Evolutionary conservation across 257 asterid genomes (phyloP), one percentile per base, ranked within the genome.

Genomic region (Schizonepeta tenuifolia): DNA sequence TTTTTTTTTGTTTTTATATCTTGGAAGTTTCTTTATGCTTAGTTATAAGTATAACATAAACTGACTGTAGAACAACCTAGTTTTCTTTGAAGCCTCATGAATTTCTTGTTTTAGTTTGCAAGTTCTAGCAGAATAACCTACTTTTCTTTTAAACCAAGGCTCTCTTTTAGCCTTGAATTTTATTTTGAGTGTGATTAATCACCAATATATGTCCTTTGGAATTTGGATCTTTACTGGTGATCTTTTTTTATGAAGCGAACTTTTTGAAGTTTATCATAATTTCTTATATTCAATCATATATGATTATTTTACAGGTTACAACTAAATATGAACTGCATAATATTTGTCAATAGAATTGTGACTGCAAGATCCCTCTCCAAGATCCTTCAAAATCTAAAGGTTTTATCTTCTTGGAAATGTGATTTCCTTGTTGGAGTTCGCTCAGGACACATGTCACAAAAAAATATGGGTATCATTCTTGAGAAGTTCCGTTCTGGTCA

Each of bases 281-380:
- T 66, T 66, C 59, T 26, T 49, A 50, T 11, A 67, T 17, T 18
- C 20, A 41, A 61, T 46, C 17, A 17, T 56, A 35, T 75, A 55
- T 68, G 57, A 57, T 51, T 46, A 67, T 21, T 36, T 77, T 86
- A 50, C 96, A 94, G 99, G 96, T 84, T 72, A 60, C 95, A 86
- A 81, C 89, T 90, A 71, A 76, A 80, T 73, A 88, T 81, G 95
- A 94, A 94, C 85, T 89, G 99, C 84, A 91, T 94, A 77, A 78
- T 91, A 71, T 94, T 94, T 75, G 99, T 94, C 75, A 89, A 89
- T 86, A 83, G 99, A 87, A 88, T 88, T 81, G 85, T 89, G 67
- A 91, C 94, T 77, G 99, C 97, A 51, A 88, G 95, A 84, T 81
- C 96, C 70, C 88, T 94, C 75, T 78, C 95, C 0, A 64, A 59